Evolutionary conservation across 106 monocot genomes (phyloP).

Genomic region (Ottelia alismoides): DNA sequence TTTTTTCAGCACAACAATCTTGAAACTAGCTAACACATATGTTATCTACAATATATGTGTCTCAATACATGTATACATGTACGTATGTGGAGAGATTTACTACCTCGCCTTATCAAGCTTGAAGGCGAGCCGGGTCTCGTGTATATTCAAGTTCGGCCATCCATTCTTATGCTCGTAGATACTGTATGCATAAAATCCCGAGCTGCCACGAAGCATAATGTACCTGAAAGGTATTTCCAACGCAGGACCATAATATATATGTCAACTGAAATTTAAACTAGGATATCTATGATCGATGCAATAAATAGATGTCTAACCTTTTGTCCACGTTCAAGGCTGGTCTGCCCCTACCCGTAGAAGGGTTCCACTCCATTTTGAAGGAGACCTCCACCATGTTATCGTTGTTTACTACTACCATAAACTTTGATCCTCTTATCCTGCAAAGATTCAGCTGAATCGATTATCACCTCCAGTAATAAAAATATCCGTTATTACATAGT

Average conservation of each 20-base stretch:
- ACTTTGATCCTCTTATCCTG: neutral
- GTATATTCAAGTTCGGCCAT: constrained; percentile 10
- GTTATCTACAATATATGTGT: too few relatives aligned
- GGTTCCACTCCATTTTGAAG: constrained; percentile 5
- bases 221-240: constrained; percentile 1
- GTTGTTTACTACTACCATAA: constrained; percentile 1
- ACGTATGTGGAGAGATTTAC: too few relatives aligned
- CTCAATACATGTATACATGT: too few relatives aligned
- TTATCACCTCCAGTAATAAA: neutral
- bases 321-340: constrained; percentile 11
- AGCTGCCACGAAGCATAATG: constrained; percentile 8
- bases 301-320: constrained; percentile 4
- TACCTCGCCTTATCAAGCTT: constrained; percentile 7
- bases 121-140: constrained; percentile 9
- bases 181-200: constrained; percentile 15
- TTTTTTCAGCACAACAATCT: too few relatives aligned
- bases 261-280: neutral
- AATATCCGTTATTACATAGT: too few relatives aligned
- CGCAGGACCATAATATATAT: neutral
- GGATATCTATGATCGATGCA: neutral
- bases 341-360: neutral
- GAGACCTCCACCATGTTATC: constrained; percentile 12
- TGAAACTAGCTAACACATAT: too few relatives aligned
- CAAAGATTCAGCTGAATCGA: neutral
- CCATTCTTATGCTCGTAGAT: constrained; percentile 10